Evolutionary conservation across 2,329 filamentous ascomycete genomes (phyloP), one percentile per base, ranked within the genome.

Genomic region (Conoideocrella luteorostrata): DNA sequence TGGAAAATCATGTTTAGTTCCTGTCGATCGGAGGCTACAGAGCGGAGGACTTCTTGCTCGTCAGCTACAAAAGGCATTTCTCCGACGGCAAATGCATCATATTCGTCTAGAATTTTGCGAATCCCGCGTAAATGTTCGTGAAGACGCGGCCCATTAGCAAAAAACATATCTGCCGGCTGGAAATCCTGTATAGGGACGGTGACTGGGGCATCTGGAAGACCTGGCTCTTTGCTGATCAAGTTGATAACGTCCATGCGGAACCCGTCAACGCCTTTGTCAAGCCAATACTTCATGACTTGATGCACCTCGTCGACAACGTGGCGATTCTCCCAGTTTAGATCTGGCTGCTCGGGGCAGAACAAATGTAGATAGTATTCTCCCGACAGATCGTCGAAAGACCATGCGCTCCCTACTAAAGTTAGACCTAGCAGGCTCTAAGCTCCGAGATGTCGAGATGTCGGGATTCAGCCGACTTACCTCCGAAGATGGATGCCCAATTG

Each of bases 251-350:
- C 75, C 61, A 78, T 70, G 18, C 76, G 66, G 60, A 78, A 80
- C 0, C 77, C 77, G 42, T 75, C 70, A 0, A 77, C 73, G 2
- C 80, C 80, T 20, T 72, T 73, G 41, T 81, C 64, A 1, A 85
- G 68, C 82, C 82, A 86, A 57, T 84, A 85, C 7, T 69, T 67
- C 67, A 83, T 77, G 17, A 76, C 70, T 24, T 75, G 65, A 55
- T 82, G 77, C 2, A 83, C 74, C 1, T 78, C 80, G 39, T 73
- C 60, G 18, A 78, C 70, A 3, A 80, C 74, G 2, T 71, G 71
- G 0, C 66, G 64, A 45, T 78, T 77, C 51, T 82, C 77, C 80
- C 81, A 86, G 59, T 86, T 85, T 15, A 86, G 67, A 52, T 86
- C 82, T 0, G 82, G 81, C 53, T 85, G 82, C 44, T 78, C 72